Conservation (phyloP, 345 rosid genomes). For the Stellera chamaejasme region DNA sequence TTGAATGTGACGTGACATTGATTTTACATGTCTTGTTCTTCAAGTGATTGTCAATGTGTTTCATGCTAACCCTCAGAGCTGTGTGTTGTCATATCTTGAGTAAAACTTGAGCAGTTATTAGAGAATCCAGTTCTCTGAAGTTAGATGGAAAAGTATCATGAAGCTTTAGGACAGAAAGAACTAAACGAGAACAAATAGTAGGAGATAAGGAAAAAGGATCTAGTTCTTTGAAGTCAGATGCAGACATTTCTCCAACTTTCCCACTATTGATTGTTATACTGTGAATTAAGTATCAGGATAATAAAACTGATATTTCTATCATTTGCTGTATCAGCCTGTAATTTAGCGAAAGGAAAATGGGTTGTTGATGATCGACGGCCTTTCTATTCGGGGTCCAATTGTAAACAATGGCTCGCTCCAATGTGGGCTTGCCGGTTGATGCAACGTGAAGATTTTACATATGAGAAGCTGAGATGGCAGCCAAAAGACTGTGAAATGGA, state of each 20-base stretch:
- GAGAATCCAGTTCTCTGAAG: not conserved
- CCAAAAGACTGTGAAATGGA: constrained; percentile 79
- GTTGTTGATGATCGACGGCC: constrained; percentile 62
- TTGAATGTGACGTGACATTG: too few species aligned
- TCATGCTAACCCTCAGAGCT: too few species aligned
- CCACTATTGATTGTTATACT: not conserved
- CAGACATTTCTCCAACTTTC: too few species aligned
- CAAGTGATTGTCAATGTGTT: too few species aligned
- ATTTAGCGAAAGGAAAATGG: constrained; percentile 91
- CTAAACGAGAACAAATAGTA: too few species aligned
- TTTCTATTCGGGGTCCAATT: constrained; percentile 66
- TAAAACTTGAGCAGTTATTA: not conserved
- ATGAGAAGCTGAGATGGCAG: constrained; percentile 75
- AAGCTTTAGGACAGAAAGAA: too few species aligned
- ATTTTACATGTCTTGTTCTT: too few species aligned
- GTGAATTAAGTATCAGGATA: not conserved
- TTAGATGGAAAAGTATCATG: too few species aligned
- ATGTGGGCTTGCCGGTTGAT: constrained; percentile 97
- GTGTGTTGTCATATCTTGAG: too few species aligned
- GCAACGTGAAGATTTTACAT: constrained; percentile 78
- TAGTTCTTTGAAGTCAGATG: too few species aligned
- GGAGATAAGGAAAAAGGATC: too few species aligned
- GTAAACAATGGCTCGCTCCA: constrained; percentile 84
- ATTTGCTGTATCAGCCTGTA: constrained; percentile 41
- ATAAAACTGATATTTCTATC: constrained; percentile 8